phyloP scores from a whole-genome alignment of 2,329 filamentous ascomycete species.

The Aspergillus spinulosporus region DNA sequence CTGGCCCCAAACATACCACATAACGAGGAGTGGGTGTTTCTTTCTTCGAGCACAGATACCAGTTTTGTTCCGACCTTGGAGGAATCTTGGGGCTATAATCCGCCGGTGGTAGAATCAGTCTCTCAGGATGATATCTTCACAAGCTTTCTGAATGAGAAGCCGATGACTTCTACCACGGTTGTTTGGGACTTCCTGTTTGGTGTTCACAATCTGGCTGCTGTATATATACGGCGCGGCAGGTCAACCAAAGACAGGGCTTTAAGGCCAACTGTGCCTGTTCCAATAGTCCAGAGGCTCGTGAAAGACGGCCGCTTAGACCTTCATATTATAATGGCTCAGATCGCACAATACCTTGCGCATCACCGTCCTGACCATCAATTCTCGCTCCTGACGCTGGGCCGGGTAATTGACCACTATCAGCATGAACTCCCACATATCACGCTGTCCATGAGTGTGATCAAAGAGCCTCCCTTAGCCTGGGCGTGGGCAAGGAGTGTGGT shows the following conservation, averaged over 20 bases:
- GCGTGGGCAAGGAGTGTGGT: slow-evolving; percentile 1
- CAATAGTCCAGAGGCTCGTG: not conserved
- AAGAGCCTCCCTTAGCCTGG: not conserved
- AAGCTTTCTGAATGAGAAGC: not conserved
- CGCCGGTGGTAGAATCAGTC: not conserved
- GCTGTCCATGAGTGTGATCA: slow-evolving; percentile 6
- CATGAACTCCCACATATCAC: not conserved
- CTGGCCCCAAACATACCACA: not conserved
- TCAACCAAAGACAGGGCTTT: not conserved
- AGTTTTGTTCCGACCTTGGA: not conserved
- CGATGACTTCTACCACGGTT: not conserved
- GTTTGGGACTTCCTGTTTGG: slow-evolving; percentile 5
- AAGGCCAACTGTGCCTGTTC: not conserved
- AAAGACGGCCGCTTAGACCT: not conserved
- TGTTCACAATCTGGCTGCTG: not conserved
- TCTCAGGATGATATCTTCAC: not conserved
- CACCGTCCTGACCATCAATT: not conserved
- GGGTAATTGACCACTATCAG: slow-evolving; percentile 4
- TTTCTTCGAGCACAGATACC: not conserved
- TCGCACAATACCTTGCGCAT: not conserved
- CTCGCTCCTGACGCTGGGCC: slow-evolving; percentile 9
- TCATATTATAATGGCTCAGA: not conserved
- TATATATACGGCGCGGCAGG: slow-evolving; percentile 1
- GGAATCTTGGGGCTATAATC: not conserved
- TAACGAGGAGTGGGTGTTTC: not conserved